Evolutionary conservation across 2,329 filamentous ascomycete genomes (phyloP).

Genomic region (Fusarium floridanum): DNA sequence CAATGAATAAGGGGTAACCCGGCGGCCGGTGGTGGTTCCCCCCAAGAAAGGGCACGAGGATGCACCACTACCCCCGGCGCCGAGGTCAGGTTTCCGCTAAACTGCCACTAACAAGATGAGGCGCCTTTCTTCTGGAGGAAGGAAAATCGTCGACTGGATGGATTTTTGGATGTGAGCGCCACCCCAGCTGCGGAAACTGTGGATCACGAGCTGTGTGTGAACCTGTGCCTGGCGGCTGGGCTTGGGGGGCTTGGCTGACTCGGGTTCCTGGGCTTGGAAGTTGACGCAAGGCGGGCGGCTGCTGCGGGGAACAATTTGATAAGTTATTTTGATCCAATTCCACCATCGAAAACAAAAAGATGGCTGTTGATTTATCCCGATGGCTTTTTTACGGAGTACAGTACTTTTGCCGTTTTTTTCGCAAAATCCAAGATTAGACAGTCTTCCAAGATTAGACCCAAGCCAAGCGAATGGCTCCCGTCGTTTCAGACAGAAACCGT

Average conservation of each 20-base stretch:
- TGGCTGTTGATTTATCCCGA: neutral
- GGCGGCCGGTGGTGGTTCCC: neutral
- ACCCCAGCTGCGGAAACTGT: conserved; percentile 30
- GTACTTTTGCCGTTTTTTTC: neutral
- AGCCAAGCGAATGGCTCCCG: neutral
- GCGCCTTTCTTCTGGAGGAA: conserved; percentile 14
- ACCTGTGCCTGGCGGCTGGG: conserved; percentile 15
- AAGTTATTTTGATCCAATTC: neutral
- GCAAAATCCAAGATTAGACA: neutral
- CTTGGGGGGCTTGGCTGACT: conserved; percentile 14
- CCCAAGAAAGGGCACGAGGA: neutral
- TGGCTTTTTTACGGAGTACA: neutral
- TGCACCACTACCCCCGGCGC: neutral
- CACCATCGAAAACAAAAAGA: neutral
- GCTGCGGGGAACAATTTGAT: conserved; percentile 28
- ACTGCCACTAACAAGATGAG: conserved; percentile 35
- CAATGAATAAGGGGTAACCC: conserved; percentile 31
- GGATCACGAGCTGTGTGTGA: conserved; percentile 9
- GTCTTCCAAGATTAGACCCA: conserved; percentile 1
- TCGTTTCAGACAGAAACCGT: conserved; percentile 26
- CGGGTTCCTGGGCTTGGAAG: neutral
- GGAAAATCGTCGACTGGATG: conserved; percentile 27
- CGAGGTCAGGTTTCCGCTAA: conserved; percentile 27
- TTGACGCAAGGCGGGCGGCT: conserved; percentile 30
- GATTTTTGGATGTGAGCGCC: conserved; percentile 20